Evolutionary conservation across 202 grass and related monocot genomes (phyloP).

Genomic region (Musa balbisiana): DNA sequence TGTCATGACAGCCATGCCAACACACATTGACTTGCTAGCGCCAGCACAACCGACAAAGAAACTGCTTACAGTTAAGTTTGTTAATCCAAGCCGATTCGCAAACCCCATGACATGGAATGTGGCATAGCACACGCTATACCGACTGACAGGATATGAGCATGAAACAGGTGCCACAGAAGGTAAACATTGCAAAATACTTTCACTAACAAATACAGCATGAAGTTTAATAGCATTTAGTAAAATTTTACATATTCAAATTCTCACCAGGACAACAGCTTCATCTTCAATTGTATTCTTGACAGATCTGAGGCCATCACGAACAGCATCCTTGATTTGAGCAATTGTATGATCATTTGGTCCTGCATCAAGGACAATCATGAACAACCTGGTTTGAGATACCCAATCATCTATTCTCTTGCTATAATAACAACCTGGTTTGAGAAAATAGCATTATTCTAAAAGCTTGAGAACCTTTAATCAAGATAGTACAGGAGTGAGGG

Average conservation of each 20-base stretch:
- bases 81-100: no score
- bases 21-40: no score
- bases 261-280: slow-evolving; percentile 76
- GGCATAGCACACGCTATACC: no score
- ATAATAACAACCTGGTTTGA: slow-evolving; percentile 14
- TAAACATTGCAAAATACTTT: no score
- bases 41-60: no score
- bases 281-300: slow-evolving; percentile 95
- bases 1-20: no score
- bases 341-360: slow-evolving; percentile 99
- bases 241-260: background rate
- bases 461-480: slow-evolving; percentile 72
- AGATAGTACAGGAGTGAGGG: slow-evolving; percentile 85
- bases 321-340: slow-evolving; percentile 95
- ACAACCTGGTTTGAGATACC: background rate
- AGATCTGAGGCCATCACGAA: slow-evolving; percentile 83
- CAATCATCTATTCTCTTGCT: background rate
- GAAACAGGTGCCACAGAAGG: no score
- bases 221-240: no score
- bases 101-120: no score
- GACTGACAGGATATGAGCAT: no score
- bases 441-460: slow-evolving; percentile 1
- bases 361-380: slow-evolving; percentile 20
- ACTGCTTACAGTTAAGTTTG: no score
- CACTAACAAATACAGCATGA: no score